phyloP scores from a whole-genome alignment of 169 alveolate species.

The Cryptosporidium canis region DNA sequence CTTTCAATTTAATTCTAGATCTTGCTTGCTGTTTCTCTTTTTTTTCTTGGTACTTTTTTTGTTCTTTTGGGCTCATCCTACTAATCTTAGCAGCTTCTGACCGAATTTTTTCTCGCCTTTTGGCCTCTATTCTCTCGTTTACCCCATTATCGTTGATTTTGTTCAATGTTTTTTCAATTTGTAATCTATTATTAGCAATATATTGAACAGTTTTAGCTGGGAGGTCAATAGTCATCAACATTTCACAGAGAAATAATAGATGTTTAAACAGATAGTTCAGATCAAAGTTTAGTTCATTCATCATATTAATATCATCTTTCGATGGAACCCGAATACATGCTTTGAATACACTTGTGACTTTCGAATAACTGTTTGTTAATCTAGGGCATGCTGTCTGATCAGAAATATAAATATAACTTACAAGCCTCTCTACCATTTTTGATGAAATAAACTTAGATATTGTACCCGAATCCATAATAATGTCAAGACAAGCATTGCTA shows the following conservation, averaged over 20 bases:
- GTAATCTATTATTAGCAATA: constrained; percentile 8
- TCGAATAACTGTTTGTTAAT: constrained; percentile 33
- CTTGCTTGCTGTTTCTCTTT: constrained; percentile 45
- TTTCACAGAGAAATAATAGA: constrained; percentile 16
- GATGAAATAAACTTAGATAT: constrained; percentile 20
- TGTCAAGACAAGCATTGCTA: constrained; percentile 54
- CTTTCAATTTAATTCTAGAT: constrained; percentile 48
- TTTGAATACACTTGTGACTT: constrained; percentile 12
- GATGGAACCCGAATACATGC: constrained; percentile 12
- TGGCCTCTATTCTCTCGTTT: constrained; percentile 26
- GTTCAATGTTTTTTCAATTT: constrained; percentile 16
- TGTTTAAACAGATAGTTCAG: constrained; percentile 17
- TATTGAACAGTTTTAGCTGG: constrained; percentile 55
- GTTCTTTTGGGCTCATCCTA: constrained; percentile 65
- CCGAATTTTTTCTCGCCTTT: constrained; percentile 32
- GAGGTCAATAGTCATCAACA: not conserved
- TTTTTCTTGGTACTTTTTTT: constrained; percentile 69
- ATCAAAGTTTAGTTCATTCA: not conserved
- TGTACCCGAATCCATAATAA: not conserved
- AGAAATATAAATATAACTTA: constrained; percentile 54
- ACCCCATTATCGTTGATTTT: constrained; percentile 6
- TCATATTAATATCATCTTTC: constrained; percentile 1
- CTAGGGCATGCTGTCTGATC: constrained; percentile 66
- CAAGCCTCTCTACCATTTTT: not conserved
- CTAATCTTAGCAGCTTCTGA: constrained; percentile 25